phyloP scores from a whole-genome alignment of 2,329 filamentous ascomycete genomes.

The Xylaria sp. region DNA sequence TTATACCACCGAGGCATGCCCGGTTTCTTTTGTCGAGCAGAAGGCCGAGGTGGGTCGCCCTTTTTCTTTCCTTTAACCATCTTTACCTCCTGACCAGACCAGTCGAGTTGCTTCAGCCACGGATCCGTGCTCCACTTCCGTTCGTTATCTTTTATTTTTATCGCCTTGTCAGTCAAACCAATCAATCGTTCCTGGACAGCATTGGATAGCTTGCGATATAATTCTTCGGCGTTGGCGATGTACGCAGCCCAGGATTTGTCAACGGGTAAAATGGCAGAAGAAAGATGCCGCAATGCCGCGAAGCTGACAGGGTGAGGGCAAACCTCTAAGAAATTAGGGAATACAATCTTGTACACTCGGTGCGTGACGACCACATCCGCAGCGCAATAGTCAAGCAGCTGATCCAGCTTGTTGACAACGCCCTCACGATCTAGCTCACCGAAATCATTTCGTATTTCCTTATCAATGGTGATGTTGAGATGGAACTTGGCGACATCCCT shows the following conservation, averaged over 20 bases:
- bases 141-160: slow-evolving; percentile 72
- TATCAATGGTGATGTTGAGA: slow-evolving; percentile 89
- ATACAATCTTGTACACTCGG: slow-evolving; percentile 90
- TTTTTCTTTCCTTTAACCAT: slow-evolving; percentile 95
- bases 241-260: slow-evolving; percentile 89
- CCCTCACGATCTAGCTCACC: slow-evolving; percentile 77
- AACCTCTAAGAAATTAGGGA: slow-evolving; percentile 84
- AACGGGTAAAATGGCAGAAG: slow-evolving; percentile 89
- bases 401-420: slow-evolving; percentile 74
- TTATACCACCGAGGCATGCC: slow-evolving; percentile 98
- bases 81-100: slow-evolving; percentile 89
- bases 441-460: slow-evolving; percentile 84
- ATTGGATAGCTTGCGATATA: slow-evolving; percentile 76
- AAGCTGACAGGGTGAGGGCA: slow-evolving; percentile 98
- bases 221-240: slow-evolving; percentile 80
- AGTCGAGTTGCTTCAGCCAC: slow-evolving; percentile 93
- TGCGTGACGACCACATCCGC: slow-evolving; percentile 94
- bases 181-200: slow-evolving; percentile 79
- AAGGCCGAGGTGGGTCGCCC: slow-evolving; percentile 75
- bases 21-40: slow-evolving; percentile 86
- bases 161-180: slow-evolving; percentile 75
- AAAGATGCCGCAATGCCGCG: slow-evolving; percentile 89
- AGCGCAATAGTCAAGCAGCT: slow-evolving; percentile 91
- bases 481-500: slow-evolving; percentile 97
- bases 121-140: slow-evolving; percentile 79